A percentile compares a stretch with the other conserved stretches of the same genome.
phyloP scores from a whole-genome alignment of 352 stramenopile species.

The Phytophthora pistaciae region DNA sequence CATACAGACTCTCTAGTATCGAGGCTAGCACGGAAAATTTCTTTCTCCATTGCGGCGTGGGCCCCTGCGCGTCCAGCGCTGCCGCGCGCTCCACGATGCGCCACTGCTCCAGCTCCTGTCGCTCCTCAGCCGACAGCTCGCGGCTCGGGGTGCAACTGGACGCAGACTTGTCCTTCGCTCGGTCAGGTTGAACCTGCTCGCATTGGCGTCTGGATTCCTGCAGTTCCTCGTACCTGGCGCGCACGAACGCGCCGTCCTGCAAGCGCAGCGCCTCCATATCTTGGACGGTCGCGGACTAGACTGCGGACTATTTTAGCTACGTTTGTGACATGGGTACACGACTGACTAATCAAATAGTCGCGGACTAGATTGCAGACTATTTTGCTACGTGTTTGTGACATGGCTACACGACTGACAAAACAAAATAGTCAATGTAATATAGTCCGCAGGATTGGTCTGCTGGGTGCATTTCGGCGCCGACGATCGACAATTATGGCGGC shows the following conservation, averaged over 20 bases:
- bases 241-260: conserved; percentile 52
- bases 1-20: conserved; percentile 40
- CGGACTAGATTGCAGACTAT: background rate
- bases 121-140: conserved; percentile 14
- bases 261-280: conserved; percentile 73
- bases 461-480: background rate
- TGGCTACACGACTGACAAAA: background rate
- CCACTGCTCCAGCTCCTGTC: conserved; percentile 19
- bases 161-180: background rate
- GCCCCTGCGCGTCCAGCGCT: conserved; percentile 38
- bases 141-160: background rate
- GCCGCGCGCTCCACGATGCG: conserved; percentile 27
- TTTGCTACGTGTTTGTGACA: background rate
- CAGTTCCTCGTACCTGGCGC: conserved; percentile 55
- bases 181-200: background rate
- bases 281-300: background rate
- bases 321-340: no score
- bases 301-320: no score
- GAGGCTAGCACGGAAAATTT: conserved; percentile 52
- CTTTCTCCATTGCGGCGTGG: conserved; percentile 38
- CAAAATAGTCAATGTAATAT: background rate
- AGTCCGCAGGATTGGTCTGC: background rate
- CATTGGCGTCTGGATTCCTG: conserved; percentile 18
- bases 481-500: conserved; percentile 15
- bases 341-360: no score